Conservation (phyloP, 768 basidiomycete genomes). For the Phylloporus arenicola region DNA sequence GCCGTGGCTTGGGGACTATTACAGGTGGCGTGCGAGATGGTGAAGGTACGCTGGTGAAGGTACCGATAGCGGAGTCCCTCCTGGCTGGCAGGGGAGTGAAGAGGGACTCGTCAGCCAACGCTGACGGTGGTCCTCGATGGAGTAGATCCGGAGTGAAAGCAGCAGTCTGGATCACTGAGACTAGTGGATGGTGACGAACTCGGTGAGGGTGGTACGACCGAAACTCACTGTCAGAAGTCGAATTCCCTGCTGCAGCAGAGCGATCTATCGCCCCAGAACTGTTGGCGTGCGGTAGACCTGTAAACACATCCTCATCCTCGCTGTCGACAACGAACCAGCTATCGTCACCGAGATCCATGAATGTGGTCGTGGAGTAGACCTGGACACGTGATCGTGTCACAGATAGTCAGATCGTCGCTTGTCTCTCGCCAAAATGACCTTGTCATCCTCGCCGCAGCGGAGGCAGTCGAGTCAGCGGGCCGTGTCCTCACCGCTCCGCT, state of each 20-base stretch:
- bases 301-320: constrained; percentile 31
- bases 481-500: constrained; percentile 43
- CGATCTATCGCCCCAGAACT: not conserved
- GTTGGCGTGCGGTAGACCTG: not conserved
- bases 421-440: not conserved
- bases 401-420: not conserved
- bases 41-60: constrained; percentile 13
- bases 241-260: not conserved
- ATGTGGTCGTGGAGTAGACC: not conserved
- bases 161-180: constrained; percentile 18
- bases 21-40: constrained; percentile 1
- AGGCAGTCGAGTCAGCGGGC: constrained; percentile 30
- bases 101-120: constrained; percentile 14
- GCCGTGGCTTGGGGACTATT: constrained; percentile 19
- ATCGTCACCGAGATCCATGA: constrained; percentile 13
- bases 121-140: constrained; percentile 3
- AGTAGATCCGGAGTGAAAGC: constrained; percentile 11
- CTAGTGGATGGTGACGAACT: not conserved
- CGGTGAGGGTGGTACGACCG: not conserved
- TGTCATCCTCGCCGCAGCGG: constrained; percentile 16
- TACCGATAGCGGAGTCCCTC: constrained; percentile 6
- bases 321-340: constrained; percentile 50
- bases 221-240: constrained; percentile 9
- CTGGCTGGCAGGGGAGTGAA: constrained; percentile 22
- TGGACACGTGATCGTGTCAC: constrained; percentile 26